Conservation (phyloP, 192 early-diverging fungal species). For the Mortierella alpina region DNA sequence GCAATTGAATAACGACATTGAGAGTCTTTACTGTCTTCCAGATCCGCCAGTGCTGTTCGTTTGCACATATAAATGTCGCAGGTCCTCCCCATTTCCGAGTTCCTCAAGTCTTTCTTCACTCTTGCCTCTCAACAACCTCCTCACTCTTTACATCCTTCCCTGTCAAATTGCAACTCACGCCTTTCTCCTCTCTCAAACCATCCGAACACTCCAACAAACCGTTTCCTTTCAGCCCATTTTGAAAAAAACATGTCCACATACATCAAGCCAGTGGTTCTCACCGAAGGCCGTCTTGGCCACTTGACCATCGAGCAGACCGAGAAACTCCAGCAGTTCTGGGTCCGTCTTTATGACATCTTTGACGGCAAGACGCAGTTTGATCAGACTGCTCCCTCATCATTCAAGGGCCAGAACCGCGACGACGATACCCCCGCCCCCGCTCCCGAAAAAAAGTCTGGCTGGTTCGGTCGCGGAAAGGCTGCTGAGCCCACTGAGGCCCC, state of each 20-base stretch:
- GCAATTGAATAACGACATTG: too few relatives aligned
- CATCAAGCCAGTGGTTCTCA: conserved; percentile 40
- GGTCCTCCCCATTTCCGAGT: neutral
- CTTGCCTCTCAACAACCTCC: neutral
- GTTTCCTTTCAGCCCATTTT: neutral
- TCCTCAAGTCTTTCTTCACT: conserved; percentile 37
- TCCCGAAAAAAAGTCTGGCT: conserved; percentile 44
- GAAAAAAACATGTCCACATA: conserved; percentile 37
- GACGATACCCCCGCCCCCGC: conserved; percentile 26
- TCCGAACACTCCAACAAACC: neutral
- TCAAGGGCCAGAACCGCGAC: conserved; percentile 51
- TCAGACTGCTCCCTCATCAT: conserved; percentile 50
- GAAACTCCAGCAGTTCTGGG: conserved; percentile 59
- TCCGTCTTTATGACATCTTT: conserved; percentile 54
- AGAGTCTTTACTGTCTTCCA: neutral
- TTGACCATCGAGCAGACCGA: conserved; percentile 57
- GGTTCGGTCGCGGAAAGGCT: conserved; percentile 45
- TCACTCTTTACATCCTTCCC: neutral
- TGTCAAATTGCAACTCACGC: conserved; percentile 36
- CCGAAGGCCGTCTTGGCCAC: conserved; percentile 55
- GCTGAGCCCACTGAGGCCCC: conserved; percentile 7
- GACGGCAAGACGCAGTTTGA: conserved; percentile 53
- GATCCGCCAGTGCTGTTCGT: neutral
- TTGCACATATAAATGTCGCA: neutral
- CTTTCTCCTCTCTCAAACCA: neutral